Percentiles rank a stretch among this genome's conserved stretches.
These are phyloP conservation scores for Trichosporon ovoides DNA, from an alignment of 1,284 basidiomycete genomes.

Conservation along the genomic window DNA sequence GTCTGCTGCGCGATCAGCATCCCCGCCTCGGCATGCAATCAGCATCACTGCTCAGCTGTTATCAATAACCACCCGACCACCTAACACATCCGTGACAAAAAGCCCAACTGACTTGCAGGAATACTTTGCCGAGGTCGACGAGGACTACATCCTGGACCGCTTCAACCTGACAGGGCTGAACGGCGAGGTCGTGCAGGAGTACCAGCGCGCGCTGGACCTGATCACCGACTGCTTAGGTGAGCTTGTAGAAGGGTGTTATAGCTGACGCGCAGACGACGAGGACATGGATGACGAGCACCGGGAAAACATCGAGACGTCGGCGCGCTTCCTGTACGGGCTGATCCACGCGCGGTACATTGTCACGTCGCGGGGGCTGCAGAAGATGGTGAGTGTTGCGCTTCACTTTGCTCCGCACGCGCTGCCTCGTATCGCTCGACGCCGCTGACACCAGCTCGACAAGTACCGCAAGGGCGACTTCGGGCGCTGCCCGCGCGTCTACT, in stretches of 20 bases:
- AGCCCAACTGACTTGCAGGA: slow-evolving; percentile 52
- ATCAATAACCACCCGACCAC: too few species aligned
- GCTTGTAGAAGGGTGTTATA: not conserved
- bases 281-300: slow-evolving; percentile 52
- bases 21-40: too few species aligned
- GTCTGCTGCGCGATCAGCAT: too few species aligned
- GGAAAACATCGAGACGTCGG: slow-evolving; percentile 71
- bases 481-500: slow-evolving; percentile 88
- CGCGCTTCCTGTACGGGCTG: slow-evolving; percentile 84
- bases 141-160: slow-evolving; percentile 96
- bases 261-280: slow-evolving; percentile 46
- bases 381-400: slow-evolving; percentile 68
- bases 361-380: slow-evolving; percentile 82
- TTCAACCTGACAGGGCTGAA: slow-evolving; percentile 98
- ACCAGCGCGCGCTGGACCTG: slow-evolving; percentile 85
- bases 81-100: too few species aligned
- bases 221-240: slow-evolving; percentile 65
- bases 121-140: slow-evolving; percentile 99
- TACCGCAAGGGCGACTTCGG: slow-evolving; percentile 96
- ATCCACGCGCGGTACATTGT: slow-evolving; percentile 97
- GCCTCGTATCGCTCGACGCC: not conserved
- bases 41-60: too few species aligned
- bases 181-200: slow-evolving; percentile 85
- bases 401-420: not conserved
- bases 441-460: slow-evolving; percentile 71